phyloP scores from a whole-genome alignment of 352 stramenopile species.

The Phytophthora syringae region DNA sequence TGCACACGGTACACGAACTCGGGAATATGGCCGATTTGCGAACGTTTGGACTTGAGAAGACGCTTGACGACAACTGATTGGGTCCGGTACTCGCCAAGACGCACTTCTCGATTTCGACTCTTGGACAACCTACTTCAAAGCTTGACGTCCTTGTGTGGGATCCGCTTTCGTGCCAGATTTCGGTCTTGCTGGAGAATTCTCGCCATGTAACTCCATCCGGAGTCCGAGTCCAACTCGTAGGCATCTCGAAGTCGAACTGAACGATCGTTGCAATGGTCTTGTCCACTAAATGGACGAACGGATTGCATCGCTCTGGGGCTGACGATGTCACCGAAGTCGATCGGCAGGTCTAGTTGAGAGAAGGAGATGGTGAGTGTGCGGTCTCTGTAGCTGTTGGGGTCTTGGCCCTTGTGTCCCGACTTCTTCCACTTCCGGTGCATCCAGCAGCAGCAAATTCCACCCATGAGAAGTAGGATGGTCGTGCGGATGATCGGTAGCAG shows the following conservation, averaged over 20 bases:
- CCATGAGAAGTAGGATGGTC: conserved; percentile 22
- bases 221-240: conserved; percentile 26
- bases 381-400: conserved; percentile 9
- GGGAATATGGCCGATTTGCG: conserved; percentile 31
- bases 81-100: conserved; percentile 32
- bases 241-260: conserved; percentile 17
- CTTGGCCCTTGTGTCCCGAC: conserved; percentile 7
- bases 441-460: conserved; percentile 28
- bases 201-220: conserved; percentile 17
- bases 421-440: conserved; percentile 30
- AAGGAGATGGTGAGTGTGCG: conserved; percentile 20
- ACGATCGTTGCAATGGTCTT: conserved; percentile 1
- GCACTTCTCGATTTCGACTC: conserved; percentile 48
- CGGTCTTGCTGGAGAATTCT: conserved; percentile 24
- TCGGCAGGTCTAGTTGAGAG: conserved; percentile 6
- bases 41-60: conserved; percentile 41
- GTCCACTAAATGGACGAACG: conserved; percentile 4
- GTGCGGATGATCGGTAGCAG: conserved; percentile 28
- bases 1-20: conserved; percentile 50
- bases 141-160: conserved; percentile 39
- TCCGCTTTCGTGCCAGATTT: conserved; percentile 16
- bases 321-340: conserved; percentile 9
- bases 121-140: conserved; percentile 23
- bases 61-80: conserved; percentile 49
- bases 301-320: conserved; percentile 6